A percentile compares a stretch with the other conserved stretches of the same genome.
Evolutionary conservation across 306 rosid genomes (phyloP).

Genomic region (Pyrus betulifolia): DNA sequence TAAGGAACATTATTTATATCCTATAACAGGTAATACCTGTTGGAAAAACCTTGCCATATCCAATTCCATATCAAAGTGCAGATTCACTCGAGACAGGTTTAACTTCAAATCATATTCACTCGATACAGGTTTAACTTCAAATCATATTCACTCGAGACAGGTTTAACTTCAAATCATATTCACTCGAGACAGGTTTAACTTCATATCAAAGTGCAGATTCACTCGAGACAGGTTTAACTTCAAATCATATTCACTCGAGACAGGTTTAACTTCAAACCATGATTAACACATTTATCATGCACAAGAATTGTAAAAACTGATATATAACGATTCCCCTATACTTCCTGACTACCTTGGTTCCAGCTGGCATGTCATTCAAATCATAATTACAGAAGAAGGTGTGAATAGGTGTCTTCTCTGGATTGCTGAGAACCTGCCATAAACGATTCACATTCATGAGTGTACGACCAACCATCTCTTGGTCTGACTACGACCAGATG

Average conservation of each 20-base stretch:
- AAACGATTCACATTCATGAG: constrained; percentile 12
- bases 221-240: background rate
- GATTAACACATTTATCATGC: background rate
- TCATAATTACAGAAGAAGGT: constrained; percentile 80
- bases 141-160: background rate
- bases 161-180: background rate
- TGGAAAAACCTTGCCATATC: background rate
- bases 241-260: background rate
- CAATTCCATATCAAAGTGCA: background rate
- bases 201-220: background rate
- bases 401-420: constrained; percentile 85
- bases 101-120: background rate
- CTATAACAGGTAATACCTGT: background rate
- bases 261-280: background rate
- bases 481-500: constrained; percentile 4
- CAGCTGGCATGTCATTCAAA: constrained; percentile 87
- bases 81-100: background rate
- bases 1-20: background rate
- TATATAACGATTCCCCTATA: background rate
- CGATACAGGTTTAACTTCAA: background rate
- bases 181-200: background rate
- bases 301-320: background rate
- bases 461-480: constrained; percentile 1
- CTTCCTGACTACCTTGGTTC: constrained; percentile 57
- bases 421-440: constrained; percentile 87